Percentiles rank a stretch among this genome's conserved stretches.
Conservation (phyloP, 108 stramenopile genomes). For the Cyclotella baltica region DNA sequence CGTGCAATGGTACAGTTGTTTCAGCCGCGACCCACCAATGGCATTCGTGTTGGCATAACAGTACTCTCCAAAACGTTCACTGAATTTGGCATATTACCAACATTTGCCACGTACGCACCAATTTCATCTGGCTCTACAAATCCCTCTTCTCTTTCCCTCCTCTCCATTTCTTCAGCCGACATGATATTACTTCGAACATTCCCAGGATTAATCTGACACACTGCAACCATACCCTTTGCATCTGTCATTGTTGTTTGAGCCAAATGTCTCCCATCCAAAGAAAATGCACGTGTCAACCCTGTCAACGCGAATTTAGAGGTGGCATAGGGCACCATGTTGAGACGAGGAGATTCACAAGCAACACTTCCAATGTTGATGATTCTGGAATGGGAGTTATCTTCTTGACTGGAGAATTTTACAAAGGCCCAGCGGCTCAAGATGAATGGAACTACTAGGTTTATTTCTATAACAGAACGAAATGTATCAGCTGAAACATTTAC, state of each 20-base stretch:
- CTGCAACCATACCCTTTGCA: slow-evolving; percentile 33
- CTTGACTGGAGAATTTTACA: slow-evolving; percentile 26
- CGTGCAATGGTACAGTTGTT: not conserved
- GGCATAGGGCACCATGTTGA: slow-evolving; percentile 44
- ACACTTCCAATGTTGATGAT: slow-evolving; percentile 57
- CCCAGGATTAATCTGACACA: slow-evolving; percentile 53
- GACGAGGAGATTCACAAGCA: slow-evolving; percentile 44
- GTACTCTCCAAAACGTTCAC: slow-evolving; percentile 52
- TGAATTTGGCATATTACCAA: slow-evolving; percentile 49
- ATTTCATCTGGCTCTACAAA: slow-evolving; percentile 55
- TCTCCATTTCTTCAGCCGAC: slow-evolving; percentile 39
- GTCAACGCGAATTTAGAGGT: slow-evolving; percentile 47
- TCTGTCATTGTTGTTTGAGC: slow-evolving; percentile 38
- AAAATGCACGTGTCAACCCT: slow-evolving; percentile 43
- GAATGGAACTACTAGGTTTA: slow-evolving; percentile 43
- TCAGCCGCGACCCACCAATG: slow-evolving; percentile 55
- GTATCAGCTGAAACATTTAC: slow-evolving; percentile 31
- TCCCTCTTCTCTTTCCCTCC: slow-evolving; percentile 46
- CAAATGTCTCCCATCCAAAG: slow-evolving; percentile 38
- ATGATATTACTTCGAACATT: slow-evolving; percentile 54
- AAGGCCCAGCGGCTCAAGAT: slow-evolving; percentile 45
- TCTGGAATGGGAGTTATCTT: slow-evolving; percentile 8
- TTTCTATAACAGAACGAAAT: slow-evolving; percentile 39
- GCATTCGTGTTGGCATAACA: slow-evolving; percentile 51
- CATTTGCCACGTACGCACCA: slow-evolving; percentile 38